Conservation (phyloP, 176 grass and related monocot species). For the Avena insularis region DNA sequence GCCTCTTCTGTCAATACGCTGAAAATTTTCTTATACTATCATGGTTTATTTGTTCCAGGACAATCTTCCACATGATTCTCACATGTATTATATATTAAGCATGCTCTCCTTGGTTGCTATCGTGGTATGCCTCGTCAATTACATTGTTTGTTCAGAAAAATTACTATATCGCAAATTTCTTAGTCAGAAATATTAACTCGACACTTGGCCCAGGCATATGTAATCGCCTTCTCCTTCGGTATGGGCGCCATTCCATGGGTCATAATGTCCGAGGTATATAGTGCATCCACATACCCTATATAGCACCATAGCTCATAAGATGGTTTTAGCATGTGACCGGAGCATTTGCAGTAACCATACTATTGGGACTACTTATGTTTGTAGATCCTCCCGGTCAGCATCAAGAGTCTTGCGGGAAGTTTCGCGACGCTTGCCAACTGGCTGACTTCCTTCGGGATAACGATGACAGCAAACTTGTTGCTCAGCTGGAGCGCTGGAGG, state of each 20-base stretch:
- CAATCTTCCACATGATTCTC: conserved; percentile 60
- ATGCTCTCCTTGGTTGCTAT: conserved; percentile 65
- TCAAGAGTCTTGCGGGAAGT: conserved; percentile 91
- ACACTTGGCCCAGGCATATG: conserved; percentile 72
- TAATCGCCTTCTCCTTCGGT: conserved; percentile 81
- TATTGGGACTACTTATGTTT: neutral
- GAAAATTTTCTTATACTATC: neutral
- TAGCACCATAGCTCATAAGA: conserved; percentile 19
- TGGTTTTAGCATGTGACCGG: neutral
- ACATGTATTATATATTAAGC: conserved; percentile 68
- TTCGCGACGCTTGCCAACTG: conserved; percentile 89
- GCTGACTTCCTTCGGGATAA: conserved; percentile 81
- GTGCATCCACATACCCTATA: neutral
- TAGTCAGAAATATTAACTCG: conserved; percentile 12
- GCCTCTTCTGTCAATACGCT: neutral
- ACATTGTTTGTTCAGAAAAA: conserved; percentile 26
- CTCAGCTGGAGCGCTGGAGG: conserved; percentile 93
- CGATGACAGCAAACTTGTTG: conserved; percentile 91
- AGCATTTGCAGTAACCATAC: neutral
- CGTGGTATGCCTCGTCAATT: conserved; percentile 60
- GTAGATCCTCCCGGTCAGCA: conserved; percentile 75
- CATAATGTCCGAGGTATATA: conserved; percentile 97
- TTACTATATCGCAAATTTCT: neutral
- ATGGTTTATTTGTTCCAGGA: conserved; percentile 63
- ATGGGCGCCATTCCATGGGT: conserved; percentile 98